Percentiles rank a stretch among this genome's conserved stretches.
Evolutionary conservation across 306 rosid genomes (phyloP).

Genomic region (Lathyrus sativus): DNA sequence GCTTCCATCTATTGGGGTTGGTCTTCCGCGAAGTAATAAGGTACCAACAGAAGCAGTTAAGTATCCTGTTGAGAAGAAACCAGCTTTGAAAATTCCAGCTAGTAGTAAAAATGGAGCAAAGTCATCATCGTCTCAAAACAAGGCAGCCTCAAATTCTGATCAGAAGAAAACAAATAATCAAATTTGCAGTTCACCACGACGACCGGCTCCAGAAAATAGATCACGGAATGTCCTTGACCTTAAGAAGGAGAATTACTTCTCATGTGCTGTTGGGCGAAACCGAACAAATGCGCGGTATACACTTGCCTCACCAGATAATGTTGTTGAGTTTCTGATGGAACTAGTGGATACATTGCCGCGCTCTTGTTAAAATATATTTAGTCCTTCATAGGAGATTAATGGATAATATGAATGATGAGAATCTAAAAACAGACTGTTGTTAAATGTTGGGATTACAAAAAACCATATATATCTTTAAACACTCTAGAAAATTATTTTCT

Average conservation of each 20-base stretch:
- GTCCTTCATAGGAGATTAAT: not conserved
- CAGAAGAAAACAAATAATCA: slow-evolving; percentile 59
- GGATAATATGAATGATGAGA: too few species aligned
- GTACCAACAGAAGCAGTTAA: slow-evolving; percentile 52
- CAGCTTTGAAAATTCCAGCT: slow-evolving; percentile 49
- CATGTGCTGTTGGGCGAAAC: slow-evolving; percentile 83
- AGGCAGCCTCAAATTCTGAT: slow-evolving; percentile 49
- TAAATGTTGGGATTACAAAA: not conserved
- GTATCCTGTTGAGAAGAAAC: slow-evolving; percentile 57
- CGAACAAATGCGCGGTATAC: slow-evolving; percentile 76
- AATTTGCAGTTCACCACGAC: slow-evolving; percentile 42
- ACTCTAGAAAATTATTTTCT: too few species aligned
- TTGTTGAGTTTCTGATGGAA: slow-evolving; percentile 66
- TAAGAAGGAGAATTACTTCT: slow-evolving; percentile 86
- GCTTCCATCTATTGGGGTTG: slow-evolving; percentile 53
- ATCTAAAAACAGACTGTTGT: not conserved
- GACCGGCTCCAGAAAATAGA: slow-evolving; percentile 62
- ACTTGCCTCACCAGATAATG: slow-evolving; percentile 71
- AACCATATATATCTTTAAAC: too few species aligned
- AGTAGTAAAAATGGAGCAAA: slow-evolving; percentile 52
- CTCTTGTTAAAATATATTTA: slow-evolving; percentile 8
- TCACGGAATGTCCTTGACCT: slow-evolving; percentile 95
- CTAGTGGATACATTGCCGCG: not conserved
- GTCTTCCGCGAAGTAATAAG: slow-evolving; percentile 60
- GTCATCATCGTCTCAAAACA: slow-evolving; percentile 54